These are phyloP conservation scores for Parascedosporium putredinis DNA, from an alignment of 2,329 filamentous ascomycete species.

Conservation along the genomic window DNA sequence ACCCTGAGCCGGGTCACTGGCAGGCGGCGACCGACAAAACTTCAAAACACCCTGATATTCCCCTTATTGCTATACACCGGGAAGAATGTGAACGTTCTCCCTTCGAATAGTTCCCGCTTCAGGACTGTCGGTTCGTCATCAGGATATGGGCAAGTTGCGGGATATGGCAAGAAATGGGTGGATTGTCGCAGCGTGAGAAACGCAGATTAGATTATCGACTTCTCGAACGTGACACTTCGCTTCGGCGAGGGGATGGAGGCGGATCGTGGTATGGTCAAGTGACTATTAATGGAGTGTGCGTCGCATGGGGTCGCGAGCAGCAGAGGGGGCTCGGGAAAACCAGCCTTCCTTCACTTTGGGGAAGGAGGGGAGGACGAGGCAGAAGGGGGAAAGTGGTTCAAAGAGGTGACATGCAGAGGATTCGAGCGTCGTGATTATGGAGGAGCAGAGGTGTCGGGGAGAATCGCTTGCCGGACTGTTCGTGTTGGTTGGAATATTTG, in stretches of 20 bases:
- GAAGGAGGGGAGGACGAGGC: neutral
- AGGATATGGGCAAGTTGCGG: neutral
- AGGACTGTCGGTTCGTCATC: conserved; percentile 1
- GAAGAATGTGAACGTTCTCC: neutral
- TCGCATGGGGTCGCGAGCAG: neutral
- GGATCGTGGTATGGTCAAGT: neutral
- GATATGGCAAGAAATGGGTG: neutral
- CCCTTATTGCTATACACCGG: conserved; percentile 1
- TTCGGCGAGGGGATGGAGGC: neutral
- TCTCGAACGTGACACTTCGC: neutral
- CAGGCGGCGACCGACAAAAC: neutral
- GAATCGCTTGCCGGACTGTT: neutral
- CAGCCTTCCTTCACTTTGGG: neutral
- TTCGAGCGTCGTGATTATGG: neutral
- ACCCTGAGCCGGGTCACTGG: conserved; percentile 5
- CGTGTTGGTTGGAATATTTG: neutral
- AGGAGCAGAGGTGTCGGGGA: neutral
- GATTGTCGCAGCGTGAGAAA: neutral
- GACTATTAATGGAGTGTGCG: neutral
- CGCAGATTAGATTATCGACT: neutral
- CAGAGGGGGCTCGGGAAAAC: neutral
- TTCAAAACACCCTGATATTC: neutral
- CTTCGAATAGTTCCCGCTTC: neutral
- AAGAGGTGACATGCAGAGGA: neutral
- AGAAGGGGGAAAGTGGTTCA: neutral